Conservation (phyloP, 2,329 filamentous ascomycete species). For the Cladosporium halotolerans region DNA sequence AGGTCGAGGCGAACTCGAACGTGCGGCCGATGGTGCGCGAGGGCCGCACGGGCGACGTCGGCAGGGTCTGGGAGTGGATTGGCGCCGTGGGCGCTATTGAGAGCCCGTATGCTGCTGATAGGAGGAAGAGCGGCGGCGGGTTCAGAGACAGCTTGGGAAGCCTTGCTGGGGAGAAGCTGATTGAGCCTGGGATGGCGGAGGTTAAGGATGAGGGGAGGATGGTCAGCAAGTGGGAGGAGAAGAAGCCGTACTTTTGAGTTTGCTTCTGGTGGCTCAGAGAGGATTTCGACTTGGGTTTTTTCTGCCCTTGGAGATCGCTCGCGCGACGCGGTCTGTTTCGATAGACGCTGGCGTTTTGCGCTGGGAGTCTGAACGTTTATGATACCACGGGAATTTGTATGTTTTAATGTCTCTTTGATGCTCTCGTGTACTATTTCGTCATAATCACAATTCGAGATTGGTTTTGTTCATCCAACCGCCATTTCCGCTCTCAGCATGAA, state of each 20-base stretch:
- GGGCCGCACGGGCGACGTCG: constrained; percentile 48
- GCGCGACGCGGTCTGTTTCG: too few species aligned
- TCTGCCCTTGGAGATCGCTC: not conserved
- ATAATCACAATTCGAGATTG: too few species aligned
- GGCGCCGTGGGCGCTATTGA: constrained; percentile 44
- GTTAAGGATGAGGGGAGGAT: not conserved
- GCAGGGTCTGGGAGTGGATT: constrained; percentile 64
- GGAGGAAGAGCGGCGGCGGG: constrained; percentile 19
- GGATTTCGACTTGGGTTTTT: not conserved
- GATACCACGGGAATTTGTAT: too few species aligned
- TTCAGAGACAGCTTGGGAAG: constrained; percentile 1
- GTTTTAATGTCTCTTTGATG: too few species aligned
- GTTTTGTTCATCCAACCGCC: too few species aligned
- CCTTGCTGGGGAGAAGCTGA: constrained; percentile 9
- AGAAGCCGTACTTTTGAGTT: constrained; percentile 2
- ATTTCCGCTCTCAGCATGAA: too few species aligned
- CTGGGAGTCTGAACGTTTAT: too few species aligned
- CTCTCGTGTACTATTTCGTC: too few species aligned
- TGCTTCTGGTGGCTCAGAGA: not conserved
- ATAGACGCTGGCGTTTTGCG: too few species aligned
- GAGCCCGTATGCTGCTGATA: constrained; percentile 16
- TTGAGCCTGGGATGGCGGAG: constrained; percentile 1
- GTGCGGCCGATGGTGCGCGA: constrained; percentile 71
- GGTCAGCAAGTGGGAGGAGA: constrained; percentile 9
- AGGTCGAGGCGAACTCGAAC: constrained; percentile 93